Base-by-base conservation (phyloP, 2,329 filamentous ascomycete genomes). In the Penicillium frequentans region DNA sequence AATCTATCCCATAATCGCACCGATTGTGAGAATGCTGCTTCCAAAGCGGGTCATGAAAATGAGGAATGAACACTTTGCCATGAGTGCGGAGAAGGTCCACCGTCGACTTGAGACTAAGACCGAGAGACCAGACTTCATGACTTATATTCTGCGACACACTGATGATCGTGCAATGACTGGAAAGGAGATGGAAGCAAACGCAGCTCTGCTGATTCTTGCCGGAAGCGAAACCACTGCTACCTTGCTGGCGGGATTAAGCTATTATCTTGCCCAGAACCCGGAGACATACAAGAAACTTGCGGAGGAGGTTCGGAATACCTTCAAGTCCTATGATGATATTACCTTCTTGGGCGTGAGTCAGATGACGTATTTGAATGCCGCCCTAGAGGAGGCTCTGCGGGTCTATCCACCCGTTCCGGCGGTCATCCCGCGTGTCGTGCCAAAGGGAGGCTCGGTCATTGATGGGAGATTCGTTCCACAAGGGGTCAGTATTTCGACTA, bases 171-270 rank as follows among this genome's bases (percentile, higher is more conserved):
- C 58, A 1, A 60, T 73, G 60, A 66, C 65, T 4, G 51, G 63
- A 24, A 55, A 45, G 1, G 75, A 81, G 47, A 76, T 81, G 66
- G 68, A 77, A 21, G 56, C 70, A 0, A 77, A 76, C 50, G 64
- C 71, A 0, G 58, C 61, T 2, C 27, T 76, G 0, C 68, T 80
- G 35, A 77, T 80, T 61, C 52, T 76, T 7, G 79, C 77, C 2
- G 79, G 78, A 1, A 75, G 73, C 21, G 78, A 81, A 54, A 80
- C 79, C 0, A 76, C 77, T 0, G 78, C 78, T 0, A 78, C 73
- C 0, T 50, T 75, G 8, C 63, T 80, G 1, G 71, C 69, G 8
- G 78, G 75, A 5, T 49, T 73, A 9, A 75, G 72, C 0, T 79
- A 69, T 14, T 64, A 64, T 45, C 64, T 78, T 0, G 58, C 76